Base-by-base conservation (phyloP, 2,329 filamentous ascomycete species). In the Ophiocordyceps australis region DNA sequence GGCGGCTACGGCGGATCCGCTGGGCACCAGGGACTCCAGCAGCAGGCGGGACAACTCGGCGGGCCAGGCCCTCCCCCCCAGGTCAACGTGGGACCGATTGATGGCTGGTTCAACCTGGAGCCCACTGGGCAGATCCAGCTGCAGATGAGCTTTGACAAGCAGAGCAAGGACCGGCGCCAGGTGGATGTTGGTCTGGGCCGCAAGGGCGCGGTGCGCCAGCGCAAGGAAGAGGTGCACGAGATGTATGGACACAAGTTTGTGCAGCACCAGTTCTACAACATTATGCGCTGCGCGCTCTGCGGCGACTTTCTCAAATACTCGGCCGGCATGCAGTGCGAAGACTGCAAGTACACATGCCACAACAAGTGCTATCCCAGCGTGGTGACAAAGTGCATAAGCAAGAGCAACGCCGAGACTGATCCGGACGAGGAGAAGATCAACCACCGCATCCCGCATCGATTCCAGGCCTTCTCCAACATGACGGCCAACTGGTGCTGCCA, bases 361-460 rank as follows among this genome's bases (percentile, higher is more conserved):
- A 86, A 82, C 41, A 94, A 95, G 55, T 98, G 89, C 49, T 98
- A 95, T 52, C 59, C 71, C 11, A 92, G 85, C 50, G 89, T 98
- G 24, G 89, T 98, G 40, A 98, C 89, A 35, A 98, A 98, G 54
- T 98, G 89, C 57, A 98, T 98, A 52, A 95, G 86, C 57, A 95
- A 98, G 52, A 94, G 86, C 34, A 98, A 98, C 47, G 86, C 89
- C 35, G 89, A 98, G 51, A 92, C 82, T 5, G 89, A 98, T 49
- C 86, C 89, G 14, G 89, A 98, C 52, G 89, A 98, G 54, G 89
- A 94, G 55, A 98, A 95, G 62, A 91, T 98, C 68, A 98, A 98
- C 49, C 89, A 98, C 49, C 80, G 89, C 36, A 98, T 98, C 46
- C 89, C 89, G 7, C 89, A 98, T 65, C 76, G 89, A 28, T 98